phyloP scores from a whole-genome alignment of 495 filamentous ascomycete species.

The Aspergillus diversus region DNA sequence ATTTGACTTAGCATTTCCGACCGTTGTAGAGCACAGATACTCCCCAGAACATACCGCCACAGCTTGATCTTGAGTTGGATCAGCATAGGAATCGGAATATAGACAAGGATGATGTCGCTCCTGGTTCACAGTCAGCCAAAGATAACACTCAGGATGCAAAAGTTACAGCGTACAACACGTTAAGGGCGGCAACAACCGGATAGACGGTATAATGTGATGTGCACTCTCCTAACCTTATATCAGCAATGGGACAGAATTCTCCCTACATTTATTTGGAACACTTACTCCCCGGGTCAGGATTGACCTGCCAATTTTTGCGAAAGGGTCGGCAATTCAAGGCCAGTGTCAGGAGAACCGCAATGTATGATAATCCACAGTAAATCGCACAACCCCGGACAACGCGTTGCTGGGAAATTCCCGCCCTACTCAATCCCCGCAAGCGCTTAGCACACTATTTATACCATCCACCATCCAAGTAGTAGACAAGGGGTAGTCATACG shows the following conservation, averaged over 20 bases:
- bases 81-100: background rate
- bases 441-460: too few relatives aligned
- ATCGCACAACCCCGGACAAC: background rate
- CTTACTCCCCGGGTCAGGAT: slow-evolving; percentile 8
- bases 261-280: background rate
- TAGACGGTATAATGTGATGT: background rate
- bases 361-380: background rate
- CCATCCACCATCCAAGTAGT: too few relatives aligned
- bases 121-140: background rate
- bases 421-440: background rate
- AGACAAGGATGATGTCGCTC: background rate
- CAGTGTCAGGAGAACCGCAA: background rate
- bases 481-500: background rate
- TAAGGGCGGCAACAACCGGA: background rate
- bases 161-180: background rate
- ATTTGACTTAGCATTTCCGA: background rate
- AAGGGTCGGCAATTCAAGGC: background rate
- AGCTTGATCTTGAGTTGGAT: background rate
- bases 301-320: slow-evolving; percentile 2
- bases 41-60: background rate
- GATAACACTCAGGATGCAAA: background rate
- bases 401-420: background rate
- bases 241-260: background rate
- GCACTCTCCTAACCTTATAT: background rate
- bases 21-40: background rate